Percentiles rank a stretch among this genome's conserved stretches.
Evolutionary conservation across 169 alveolate species (phyloP).

Genomic region (Eimeria acervulina): DNA sequence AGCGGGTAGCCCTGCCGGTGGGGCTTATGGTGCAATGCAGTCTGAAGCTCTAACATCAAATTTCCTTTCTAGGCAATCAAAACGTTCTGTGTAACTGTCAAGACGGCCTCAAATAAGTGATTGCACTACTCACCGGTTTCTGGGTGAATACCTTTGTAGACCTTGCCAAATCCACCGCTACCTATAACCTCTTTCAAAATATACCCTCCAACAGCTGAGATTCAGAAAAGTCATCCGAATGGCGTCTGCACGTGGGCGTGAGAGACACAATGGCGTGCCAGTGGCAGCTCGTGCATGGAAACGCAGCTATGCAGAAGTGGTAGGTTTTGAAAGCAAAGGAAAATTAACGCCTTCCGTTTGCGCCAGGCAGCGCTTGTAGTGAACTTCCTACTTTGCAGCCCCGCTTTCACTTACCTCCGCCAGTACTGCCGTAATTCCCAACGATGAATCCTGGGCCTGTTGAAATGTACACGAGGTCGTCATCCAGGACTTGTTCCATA

Average conservation of each 20-base stretch:
- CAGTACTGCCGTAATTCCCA: slow-evolving; percentile 50
- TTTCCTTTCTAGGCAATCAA: neutral
- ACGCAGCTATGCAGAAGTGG: neutral
- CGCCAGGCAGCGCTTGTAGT: neutral
- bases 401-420: slow-evolving; percentile 38
- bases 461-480: slow-evolving; percentile 78
- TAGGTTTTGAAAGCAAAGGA: neutral
- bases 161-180: slow-evolving; percentile 83
- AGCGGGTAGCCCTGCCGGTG: neutral
- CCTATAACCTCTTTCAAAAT: slow-evolving; percentile 73
- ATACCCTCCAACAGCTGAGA: slow-evolving; percentile 81
- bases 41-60: neutral
- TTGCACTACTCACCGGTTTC: slow-evolving; percentile 63
- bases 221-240: neutral
- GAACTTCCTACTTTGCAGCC: neutral
- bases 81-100: neutral
- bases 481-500: slow-evolving; percentile 78
- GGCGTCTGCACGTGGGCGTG: neutral
- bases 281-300: neutral
- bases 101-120: neutral
- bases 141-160: slow-evolving; percentile 79
- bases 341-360: neutral
- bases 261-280: neutral
- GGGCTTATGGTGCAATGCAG: neutral
- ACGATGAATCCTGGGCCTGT: slow-evolving; percentile 51